phyloP scores from a whole-genome alignment of 2,329 filamentous ascomycete genomes.

The Arthroderma sp. region DNA sequence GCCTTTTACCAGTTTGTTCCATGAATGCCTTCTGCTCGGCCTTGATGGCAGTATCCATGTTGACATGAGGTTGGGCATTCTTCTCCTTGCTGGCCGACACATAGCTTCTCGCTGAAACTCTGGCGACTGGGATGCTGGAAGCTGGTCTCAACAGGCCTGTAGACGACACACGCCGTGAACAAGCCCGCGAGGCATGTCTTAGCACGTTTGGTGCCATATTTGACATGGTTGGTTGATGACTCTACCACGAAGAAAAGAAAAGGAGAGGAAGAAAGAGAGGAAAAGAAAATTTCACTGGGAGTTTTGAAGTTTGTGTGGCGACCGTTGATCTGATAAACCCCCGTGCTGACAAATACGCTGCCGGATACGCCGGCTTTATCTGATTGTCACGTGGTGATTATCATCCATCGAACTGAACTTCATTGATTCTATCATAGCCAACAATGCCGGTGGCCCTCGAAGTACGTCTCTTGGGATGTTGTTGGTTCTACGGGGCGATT shows the following conservation, averaged over 20 bases:
- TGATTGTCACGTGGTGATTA: too few relatives aligned
- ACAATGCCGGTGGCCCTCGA: too few relatives aligned
- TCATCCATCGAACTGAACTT: too few relatives aligned
- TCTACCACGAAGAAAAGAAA: neutral
- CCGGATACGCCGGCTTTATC: too few relatives aligned
- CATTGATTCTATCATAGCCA: too few relatives aligned
- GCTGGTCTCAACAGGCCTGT: slow-evolving; percentile 25
- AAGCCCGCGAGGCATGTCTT: slow-evolving; percentile 58
- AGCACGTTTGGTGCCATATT: slow-evolving; percentile 54
- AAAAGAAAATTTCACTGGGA: neutral
- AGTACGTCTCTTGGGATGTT: too few relatives aligned
- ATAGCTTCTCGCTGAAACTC: slow-evolving; percentile 50
- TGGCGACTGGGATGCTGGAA: slow-evolving; percentile 14
- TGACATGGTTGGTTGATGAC: slow-evolving; percentile 37
- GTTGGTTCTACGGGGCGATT: too few relatives aligned
- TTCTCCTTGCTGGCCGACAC: slow-evolving; percentile 66
- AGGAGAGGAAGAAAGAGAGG: neutral
- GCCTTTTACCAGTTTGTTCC: slow-evolving; percentile 41
- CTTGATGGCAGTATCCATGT: slow-evolving; percentile 69
- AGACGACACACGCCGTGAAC: slow-evolving; percentile 37
- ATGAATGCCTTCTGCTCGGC: slow-evolving; percentile 72
- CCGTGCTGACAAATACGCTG: neutral
- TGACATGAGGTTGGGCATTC: slow-evolving; percentile 63
- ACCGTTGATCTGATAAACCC: neutral
- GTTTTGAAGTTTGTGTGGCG: neutral